Evolutionary conservation across 768 basidiomycete genomes (phyloP), one percentile per base, ranked within the genome.

Genomic region (Suillus subaureus): DNA sequence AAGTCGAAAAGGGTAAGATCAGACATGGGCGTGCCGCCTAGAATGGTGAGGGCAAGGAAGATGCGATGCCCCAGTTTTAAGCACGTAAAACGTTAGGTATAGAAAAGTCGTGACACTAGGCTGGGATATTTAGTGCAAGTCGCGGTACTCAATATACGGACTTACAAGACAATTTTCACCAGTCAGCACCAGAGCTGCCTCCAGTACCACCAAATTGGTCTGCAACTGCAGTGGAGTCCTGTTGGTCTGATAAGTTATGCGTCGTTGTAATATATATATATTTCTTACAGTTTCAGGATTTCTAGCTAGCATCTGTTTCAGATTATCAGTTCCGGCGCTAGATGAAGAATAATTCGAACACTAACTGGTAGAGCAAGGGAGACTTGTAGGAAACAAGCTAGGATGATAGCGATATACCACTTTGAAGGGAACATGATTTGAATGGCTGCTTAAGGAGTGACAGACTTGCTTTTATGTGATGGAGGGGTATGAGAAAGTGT

Each of bases 321-420:
- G 18, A 23, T 0, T 2, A 31, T 77, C 12, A 69, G 67, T 31
- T 21, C 4, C 16, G 26, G 37, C 26, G 51, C 33, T 28, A 61
- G 18, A 40, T 12, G 6, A 13, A 21, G 16, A 21, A 31, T 4
- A 8, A 51, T 0, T 15, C 6, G 2, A 15, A 28, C 1, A 45
- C 72, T 33, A 42, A 75, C 75, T 1, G 75, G 75, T 21, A 61
- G 4, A 6, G 75, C 74, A 11, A 72, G 16, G 0, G 75, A 75
- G 21, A 75, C 9, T 11, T 67, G 73, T 33, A 66, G 18, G 21
- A 75, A 55, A 61, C 67, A 69, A 16, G 66, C 66, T 37, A 75
- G 43, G 45, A 75, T 43, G 63, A 77, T 16, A n/a, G 61, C 67
- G 35, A 74, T 35, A 58, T 64, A 70, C 49, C 52, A 73, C 55